Evolutionary conservation across 208 protist species (phyloP).

Genomic region (Acanthamoeba rhysodes): DNA sequence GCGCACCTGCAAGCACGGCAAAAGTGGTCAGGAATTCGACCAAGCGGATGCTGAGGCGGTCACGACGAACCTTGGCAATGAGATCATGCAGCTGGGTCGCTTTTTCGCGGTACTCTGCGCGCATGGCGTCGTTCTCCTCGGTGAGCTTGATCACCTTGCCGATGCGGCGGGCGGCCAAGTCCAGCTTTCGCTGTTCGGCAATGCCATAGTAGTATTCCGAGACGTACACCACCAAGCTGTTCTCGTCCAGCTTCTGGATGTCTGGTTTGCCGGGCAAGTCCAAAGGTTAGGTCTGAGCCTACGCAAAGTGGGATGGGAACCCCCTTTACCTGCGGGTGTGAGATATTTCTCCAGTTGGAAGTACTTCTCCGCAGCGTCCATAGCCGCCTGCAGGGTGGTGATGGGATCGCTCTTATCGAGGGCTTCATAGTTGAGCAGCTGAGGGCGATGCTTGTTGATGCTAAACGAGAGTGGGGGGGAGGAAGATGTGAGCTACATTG

Average conservation of each 20-base stretch:
- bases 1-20: neutral
- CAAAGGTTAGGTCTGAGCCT: too few relatives aligned
- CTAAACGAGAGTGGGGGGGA: neutral
- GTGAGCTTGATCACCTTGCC: conserved; percentile 78
- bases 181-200: conserved; percentile 74
- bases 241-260: conserved; percentile 76
- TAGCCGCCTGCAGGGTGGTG: conserved; percentile 69
- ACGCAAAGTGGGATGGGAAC: too few relatives aligned
- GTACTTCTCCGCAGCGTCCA: conserved; percentile 76
- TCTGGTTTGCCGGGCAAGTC: neutral
- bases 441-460: conserved; percentile 72
- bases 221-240: conserved; percentile 69
- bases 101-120: conserved; percentile 28
- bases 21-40: neutral
- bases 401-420: conserved; percentile 43
- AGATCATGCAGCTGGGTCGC: conserved; percentile 30
- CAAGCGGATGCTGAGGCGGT: neutral
- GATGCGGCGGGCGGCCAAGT: conserved; percentile 78
- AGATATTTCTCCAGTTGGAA: conserved; percentile 76
- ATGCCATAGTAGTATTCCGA: conserved; percentile 77
- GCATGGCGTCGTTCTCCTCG: conserved; percentile 73
- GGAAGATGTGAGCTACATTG: neutral
- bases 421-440: conserved; percentile 65
- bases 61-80: conserved; percentile 31
- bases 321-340: neutral